Base-by-base conservation (phyloP, 2,329 filamentous ascomycete genomes). In the Alternaria panax region DNA sequence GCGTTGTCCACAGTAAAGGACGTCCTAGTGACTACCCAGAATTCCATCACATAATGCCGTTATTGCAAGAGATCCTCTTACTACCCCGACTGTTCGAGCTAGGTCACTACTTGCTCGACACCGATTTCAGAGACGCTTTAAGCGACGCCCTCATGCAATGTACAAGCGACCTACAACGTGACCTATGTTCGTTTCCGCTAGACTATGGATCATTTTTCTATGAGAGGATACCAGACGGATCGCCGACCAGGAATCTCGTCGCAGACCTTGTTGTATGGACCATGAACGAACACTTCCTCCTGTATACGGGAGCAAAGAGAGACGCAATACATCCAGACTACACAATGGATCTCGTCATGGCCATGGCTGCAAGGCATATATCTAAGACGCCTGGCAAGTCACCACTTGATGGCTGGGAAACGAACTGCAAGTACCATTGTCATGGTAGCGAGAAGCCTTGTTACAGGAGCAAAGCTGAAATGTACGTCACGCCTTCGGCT, bases 201-300 rank as follows among this genome's bases (percentile, higher is more conserved):
- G 11, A 1, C 14, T 41, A 14, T 2, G 24, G 14, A 1, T 27
- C 22, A 16, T 4, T 1, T 1, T 45, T 12, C 5, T 45, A 28
- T 25, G 1, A 4, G 1, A 28, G 5, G 0, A 28, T 12, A 28
- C 25, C 42, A 3, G 2, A 5, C 1, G n/a, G n/a, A 0, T 45
- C 42, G 0, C 42, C 42, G 1, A 45, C 5, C 4, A 45, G 42
- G 14, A 18, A n/a, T 6, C 24, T 45, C 1, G 24, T 45, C 5
- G 16, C 8, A 45, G 42, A 28, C 4, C 42, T 42, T 14, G 20
- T 5, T 24, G 4, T 20, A 4, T 22, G 9, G 18, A 9, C 7
- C 36, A 11, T 22, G 5, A 2, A 40, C 2, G n/a, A 40, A 20
- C 18, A 3, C 8, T 4, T 5, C n/a, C 36, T 20, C 18, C 7